Evolutionary conservation across 2,329 filamentous ascomycete genomes (phyloP).

Genomic region (Nemania serpens): DNA sequence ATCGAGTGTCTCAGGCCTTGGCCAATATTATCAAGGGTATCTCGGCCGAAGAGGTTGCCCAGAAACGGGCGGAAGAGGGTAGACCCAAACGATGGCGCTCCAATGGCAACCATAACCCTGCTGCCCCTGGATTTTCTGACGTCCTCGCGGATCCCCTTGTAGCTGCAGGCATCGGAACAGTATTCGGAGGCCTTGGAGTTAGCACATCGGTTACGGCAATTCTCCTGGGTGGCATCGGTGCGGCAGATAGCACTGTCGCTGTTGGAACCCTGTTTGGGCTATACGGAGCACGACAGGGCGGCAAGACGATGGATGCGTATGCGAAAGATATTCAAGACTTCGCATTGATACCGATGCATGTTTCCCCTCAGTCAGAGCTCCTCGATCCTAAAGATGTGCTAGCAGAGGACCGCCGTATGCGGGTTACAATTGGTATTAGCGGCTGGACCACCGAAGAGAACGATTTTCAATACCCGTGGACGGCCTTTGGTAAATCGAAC

Average conservation of each 20-base stretch:
- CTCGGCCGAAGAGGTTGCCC: slow-evolving; percentile 66
- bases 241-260: slow-evolving; percentile 78
- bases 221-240: slow-evolving; percentile 76
- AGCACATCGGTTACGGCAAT: slow-evolving; percentile 75
- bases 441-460: slow-evolving; percentile 79
- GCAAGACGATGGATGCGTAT: slow-evolving; percentile 88
- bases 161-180: slow-evolving; percentile 76
- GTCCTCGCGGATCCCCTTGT: slow-evolving; percentile 76
- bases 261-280: slow-evolving; percentile 89
- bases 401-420: slow-evolving; percentile 68
- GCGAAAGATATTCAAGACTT: slow-evolving; percentile 87
- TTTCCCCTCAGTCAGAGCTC: slow-evolving; percentile 48
- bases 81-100: slow-evolving; percentile 58
- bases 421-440: slow-evolving; percentile 80
- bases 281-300: slow-evolving; percentile 82
- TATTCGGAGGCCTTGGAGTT: slow-evolving; percentile 78
- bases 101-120: slow-evolving; percentile 60
- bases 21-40: slow-evolving; percentile 76
- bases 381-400: slow-evolving; percentile 56
- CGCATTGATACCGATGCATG: slow-evolving; percentile 76
- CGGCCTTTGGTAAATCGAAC: slow-evolving; percentile 69
- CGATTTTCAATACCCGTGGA: slow-evolving; percentile 79
- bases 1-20: slow-evolving; percentile 73
- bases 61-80: slow-evolving; percentile 67
- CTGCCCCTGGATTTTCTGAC: slow-evolving; percentile 40